Conservation (phyloP, 208 protist genomes). For the Phytomonas sp. region DNA sequence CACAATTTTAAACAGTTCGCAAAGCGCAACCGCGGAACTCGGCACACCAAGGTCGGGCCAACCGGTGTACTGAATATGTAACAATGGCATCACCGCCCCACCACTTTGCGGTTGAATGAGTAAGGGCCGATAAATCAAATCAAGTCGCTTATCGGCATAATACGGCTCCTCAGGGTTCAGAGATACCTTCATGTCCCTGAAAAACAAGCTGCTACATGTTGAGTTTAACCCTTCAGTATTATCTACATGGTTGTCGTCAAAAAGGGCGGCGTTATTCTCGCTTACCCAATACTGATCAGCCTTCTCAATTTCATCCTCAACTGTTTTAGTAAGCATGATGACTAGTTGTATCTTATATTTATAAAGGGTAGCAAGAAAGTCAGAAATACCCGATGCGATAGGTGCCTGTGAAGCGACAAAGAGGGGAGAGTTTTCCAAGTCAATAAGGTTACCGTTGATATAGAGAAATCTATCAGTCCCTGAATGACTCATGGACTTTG, state of each 20-base stretch:
- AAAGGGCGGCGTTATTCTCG: constrained; percentile 12
- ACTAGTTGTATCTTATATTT: constrained; percentile 44
- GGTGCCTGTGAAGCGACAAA: constrained; percentile 83
- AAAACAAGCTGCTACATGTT: neutral
- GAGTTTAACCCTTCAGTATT: neutral
- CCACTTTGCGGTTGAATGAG: constrained; percentile 15
- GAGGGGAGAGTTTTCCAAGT: constrained; percentile 24
- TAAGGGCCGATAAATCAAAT: constrained; percentile 19
- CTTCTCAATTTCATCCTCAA: constrained; percentile 52
- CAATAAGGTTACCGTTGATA: constrained; percentile 53
- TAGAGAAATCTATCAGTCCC: constrained; percentile 19
- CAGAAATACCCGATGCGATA: constrained; percentile 37
- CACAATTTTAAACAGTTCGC: constrained; percentile 46
- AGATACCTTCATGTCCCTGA: constrained; percentile 22
- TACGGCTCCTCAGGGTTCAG: constrained; percentile 36
- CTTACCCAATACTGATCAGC: constrained; percentile 76
- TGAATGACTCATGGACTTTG: neutral
- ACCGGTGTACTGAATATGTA: constrained; percentile 71
- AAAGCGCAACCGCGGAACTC: constrained; percentile 41
- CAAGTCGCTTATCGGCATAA: constrained; percentile 9
- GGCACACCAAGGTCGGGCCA: constrained; percentile 85
- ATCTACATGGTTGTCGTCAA: constrained; percentile 1
- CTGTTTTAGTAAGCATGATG: constrained; percentile 65
- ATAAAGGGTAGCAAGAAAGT: constrained; percentile 43
- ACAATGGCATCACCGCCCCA: constrained; percentile 6